A percentile compares a stretch with the other conserved stretches of the same genome.
phyloP scores from a whole-genome alignment of 805 yeast genomes.

The Hanseniaspora singularis region DNA sequence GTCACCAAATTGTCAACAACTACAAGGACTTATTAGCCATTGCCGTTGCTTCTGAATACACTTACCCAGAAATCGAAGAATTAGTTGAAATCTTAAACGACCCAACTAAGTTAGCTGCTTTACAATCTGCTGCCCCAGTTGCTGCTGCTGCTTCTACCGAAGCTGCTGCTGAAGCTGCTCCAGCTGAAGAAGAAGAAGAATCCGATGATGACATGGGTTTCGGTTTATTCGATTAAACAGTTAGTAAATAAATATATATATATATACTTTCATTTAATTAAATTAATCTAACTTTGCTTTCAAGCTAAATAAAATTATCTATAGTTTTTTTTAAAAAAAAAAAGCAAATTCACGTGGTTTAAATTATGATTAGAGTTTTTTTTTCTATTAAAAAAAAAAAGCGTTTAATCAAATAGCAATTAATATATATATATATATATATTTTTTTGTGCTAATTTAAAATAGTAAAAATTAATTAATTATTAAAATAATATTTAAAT shows the following conservation, averaged over 20 bases:
- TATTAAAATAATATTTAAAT: no score
- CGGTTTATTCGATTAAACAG: conserved; percentile 90
- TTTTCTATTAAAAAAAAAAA: no score
- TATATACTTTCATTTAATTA: neutral
- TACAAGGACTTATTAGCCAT: conserved; percentile 97
- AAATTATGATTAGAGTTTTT: no score
- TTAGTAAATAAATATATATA: conserved; percentile 11
- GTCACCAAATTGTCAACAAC: conserved; percentile 97
- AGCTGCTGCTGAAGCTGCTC: conserved; percentile 63
- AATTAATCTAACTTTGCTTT: neutral
- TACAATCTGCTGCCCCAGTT: conserved; percentile 95
- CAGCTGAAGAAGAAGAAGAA: conserved; percentile 54
- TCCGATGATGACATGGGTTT: conserved; percentile 87
- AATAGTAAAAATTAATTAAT: no score
- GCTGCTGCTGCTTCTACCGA: conserved; percentile 50
- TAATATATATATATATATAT: no score
- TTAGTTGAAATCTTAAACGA: conserved; percentile 98
- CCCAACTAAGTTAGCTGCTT: conserved; percentile 99
- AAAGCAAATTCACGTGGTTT: no score
- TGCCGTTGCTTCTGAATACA: conserved; percentile 96
- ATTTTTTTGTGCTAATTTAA: no score
- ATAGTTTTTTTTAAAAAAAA: no score
- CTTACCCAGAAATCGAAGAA: conserved; percentile 97
- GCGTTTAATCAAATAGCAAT: no score
- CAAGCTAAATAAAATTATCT: no score